Evolutionary conservation across 2,329 filamentous ascomycete species (phyloP), one percentile per base, ranked within the genome.

Genomic region (Penicillium sp.): DNA sequence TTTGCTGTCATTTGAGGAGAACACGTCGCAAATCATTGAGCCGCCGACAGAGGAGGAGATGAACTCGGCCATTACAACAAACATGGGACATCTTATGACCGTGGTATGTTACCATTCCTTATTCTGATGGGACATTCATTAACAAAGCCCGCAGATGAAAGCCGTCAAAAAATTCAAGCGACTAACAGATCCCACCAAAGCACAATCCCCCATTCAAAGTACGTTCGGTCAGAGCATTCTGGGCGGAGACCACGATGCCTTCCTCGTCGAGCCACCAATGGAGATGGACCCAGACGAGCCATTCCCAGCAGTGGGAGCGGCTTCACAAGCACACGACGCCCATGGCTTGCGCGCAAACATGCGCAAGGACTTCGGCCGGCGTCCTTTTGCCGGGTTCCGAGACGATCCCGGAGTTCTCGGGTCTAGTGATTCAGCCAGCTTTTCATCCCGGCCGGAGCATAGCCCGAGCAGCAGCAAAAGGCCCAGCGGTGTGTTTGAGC

Each of bases 11-110:
- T 83, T 85, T 44, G 89, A 92, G 62, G 92, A 97, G 69, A 99
- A 99, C 66, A 95, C 90, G 43, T 84, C 88, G 11, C 83, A 92
- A 62, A 78, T 91, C 16, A 81, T 97, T 33, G 90, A 92, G 60
- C 84, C 87, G 5, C 93, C 93, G 0, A 97, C 93, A 56, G 90
- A 94, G 65, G 87, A 92, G 55, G 94, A 99, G 75, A 84, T 97
- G 69, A 91, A 91, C 67, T 86, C 89, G 62, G 94, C 94, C 15
- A 95, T 97, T 62, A 97, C 94, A 3, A 85, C 85, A 25, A 95
- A 92, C 69, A 92, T 97, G 83, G 87, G 87, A 58, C 88, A 94
- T 69, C 81, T 97, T 2, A 80, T 97, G 56, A 90, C 87, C 51
- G 90, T 97, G 63, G 89, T 91, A 48, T 44, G 53, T 57, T 25